Evolutionary conservation across 75 land plant species (phyloP).

Genomic region (Larix kaempferi): DNA sequence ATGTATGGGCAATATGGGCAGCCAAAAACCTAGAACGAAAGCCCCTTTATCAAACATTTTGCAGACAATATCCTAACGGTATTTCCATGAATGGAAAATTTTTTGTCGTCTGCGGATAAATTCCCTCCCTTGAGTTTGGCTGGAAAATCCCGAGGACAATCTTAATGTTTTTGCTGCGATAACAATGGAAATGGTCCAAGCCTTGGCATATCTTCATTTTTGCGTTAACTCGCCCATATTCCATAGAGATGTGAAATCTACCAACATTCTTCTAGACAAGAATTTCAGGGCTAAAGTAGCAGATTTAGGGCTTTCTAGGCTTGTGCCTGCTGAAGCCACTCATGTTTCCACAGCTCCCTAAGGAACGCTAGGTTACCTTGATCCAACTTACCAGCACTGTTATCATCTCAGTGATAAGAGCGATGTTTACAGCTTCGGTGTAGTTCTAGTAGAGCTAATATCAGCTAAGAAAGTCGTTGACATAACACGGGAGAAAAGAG

Average conservation of each 20-base stretch:
- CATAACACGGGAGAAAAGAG: slow-evolving; percentile 10
- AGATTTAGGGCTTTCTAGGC: slow-evolving; percentile 51
- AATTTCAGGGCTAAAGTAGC: slow-evolving; percentile 33
- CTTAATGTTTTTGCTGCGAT: too few relatives aligned
- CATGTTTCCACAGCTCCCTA: slow-evolving; percentile 22
- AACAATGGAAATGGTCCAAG: slow-evolving; percentile 29
- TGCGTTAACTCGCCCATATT: slow-evolving; percentile 17
- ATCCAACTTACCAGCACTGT: slow-evolving; percentile 23
- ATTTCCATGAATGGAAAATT: too few relatives aligned
- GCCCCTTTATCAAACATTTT: too few relatives aligned
- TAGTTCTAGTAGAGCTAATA: slow-evolving; percentile 25
- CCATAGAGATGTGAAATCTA: slow-evolving; percentile 24
- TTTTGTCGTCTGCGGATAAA: too few relatives aligned
- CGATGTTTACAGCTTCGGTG: slow-evolving; percentile 34
- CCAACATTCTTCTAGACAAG: slow-evolving; percentile 26
- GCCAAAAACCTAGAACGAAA: too few relatives aligned
- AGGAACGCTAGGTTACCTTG: slow-evolving; percentile 25
- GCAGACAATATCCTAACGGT: too few relatives aligned
- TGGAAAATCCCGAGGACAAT: too few relatives aligned
- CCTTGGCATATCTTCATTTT: slow-evolving; percentile 33
- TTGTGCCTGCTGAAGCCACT: background rate
- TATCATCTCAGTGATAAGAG: slow-evolving; percentile 21
- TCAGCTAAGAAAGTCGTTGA: slow-evolving; percentile 18
- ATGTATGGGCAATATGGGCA: too few relatives aligned
- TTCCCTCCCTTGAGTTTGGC: too few relatives aligned